Evolutionary conservation across 2,329 filamentous ascomycete genomes (phyloP), one percentile per base, ranked within the genome.

Genomic region (Teratosphaeria gauchensis): DNA sequence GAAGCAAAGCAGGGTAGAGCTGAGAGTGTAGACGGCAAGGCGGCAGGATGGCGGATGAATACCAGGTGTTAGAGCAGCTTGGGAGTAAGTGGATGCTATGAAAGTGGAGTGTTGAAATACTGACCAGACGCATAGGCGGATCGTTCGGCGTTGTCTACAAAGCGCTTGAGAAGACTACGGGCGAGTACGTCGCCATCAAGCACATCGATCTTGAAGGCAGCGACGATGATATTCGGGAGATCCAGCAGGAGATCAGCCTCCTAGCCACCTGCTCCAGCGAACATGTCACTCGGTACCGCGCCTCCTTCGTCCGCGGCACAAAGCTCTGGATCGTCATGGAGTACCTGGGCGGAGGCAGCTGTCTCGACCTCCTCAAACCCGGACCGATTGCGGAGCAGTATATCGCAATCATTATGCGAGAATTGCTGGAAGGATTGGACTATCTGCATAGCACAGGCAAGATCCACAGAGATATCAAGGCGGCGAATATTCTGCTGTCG

Each of bases 261-360:
- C 81, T 99, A 61, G 94, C 92, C 75, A 96, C 94, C 56, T 99
- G 94, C 78, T 88, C 89, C 65, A 96, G 92, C 72, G 88, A 89
- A 54, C 95, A 88, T 74, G 91, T 99, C 66, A 97, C 94, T 16
- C 89, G 95, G 72, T 99, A 99, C 80, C 95, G 92, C 73, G 89
- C 90, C 24, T 96, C 92, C 71, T 99, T 97, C 73, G 82, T 97
- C n/a, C 85, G 90, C 66, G 94, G 94, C 30, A 89, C 92, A 72
- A 99, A 97, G 76, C 78, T 99, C 79, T 99, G 94, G 94, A 99
- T 99, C 71, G 90, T 97, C 59, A 99, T 99, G 94, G 94, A 99
- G 75, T 99, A 88, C 71, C 79, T 99, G 11, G 94, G 94, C 5
- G 94, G 94, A 63, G 94, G 94, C 48, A 97, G 94, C 19, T 96